Evolutionary conservation across 768 basidiomycete genomes (phyloP), one percentile per base, ranked within the genome.

Genomic region (Serendipita sp.): DNA sequence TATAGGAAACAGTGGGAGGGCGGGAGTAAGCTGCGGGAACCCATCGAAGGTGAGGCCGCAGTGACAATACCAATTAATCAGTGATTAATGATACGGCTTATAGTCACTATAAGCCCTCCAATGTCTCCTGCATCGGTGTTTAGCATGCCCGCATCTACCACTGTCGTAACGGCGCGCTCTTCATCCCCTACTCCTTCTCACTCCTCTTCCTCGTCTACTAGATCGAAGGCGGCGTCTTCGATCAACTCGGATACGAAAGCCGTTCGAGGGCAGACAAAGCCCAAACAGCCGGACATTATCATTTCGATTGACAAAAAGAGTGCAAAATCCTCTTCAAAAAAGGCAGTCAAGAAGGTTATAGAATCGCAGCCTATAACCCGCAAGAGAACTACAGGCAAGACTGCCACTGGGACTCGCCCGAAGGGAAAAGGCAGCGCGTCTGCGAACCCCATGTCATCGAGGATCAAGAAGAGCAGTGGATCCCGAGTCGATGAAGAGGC

Each of bases 1-100:
- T 80, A 93, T 73, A 85, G 88, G 69, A 84, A 83, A 63, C 79
- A 83, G 54, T 98, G 91, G 91, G 94, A 98, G 68, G 78, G 28
- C 3, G 16, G 24, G 8, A 35, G 2, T 10, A 60, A 24, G 35
- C 24, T 37, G 8, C 18, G 32, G 56, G 48, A 51, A 16, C 56
- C 56, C 3, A 32, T 60, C 18, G 34, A 60, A 60, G 56, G 56
- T 60, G 32, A 60, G 32, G 8, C 8, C 8, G 28, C n/a, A 7
- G n/a, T 35, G 16, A 28, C 11, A 32, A 10, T 10, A n/a, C 16
- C 15, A 32, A 3, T n/a, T 10, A 10, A 35, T 28, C 1, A 28
- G 28, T 51, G n/a, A 10, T 35, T 32, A 60, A 16, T 7, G 18
- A 28, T 24, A 24, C 24, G 24, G 35, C 10, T 8, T 16, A 37